These are phyloP conservation scores for Sarocladiaceae sp. DNA, from an alignment of 2,329 filamentous ascomycete species.

Conservation along the genomic window DNA sequence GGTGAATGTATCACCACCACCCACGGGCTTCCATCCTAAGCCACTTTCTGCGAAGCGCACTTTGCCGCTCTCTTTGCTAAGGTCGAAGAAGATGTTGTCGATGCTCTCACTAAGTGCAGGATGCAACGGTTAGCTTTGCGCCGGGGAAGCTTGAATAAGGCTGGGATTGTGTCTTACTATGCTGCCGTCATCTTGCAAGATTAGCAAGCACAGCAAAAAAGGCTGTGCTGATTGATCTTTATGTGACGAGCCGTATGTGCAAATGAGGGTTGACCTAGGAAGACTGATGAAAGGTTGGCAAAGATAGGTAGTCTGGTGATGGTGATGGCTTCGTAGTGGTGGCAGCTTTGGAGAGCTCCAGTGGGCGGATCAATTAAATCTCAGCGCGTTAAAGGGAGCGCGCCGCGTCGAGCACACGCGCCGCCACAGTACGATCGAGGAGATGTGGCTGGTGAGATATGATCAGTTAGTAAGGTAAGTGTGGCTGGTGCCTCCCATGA, in stretches of 20 bases:
- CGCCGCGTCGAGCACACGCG: neutral
- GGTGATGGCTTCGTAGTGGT: neutral
- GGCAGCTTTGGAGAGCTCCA: constrained; percentile 1
- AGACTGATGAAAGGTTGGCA: neutral
- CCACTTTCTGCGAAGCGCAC: constrained; percentile 93
- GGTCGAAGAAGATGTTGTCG: constrained; percentile 93
- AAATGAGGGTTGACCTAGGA: too few relatives aligned
- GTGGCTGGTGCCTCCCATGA: neutral
- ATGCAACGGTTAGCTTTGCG: constrained; percentile 13
- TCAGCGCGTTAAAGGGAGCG: constrained; percentile 7
- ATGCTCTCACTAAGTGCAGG: constrained; percentile 69
- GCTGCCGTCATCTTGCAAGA: constrained; percentile 5
- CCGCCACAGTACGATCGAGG: neutral
- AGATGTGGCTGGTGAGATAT: neutral
- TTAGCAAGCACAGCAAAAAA: neutral
- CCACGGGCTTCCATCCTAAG: constrained; percentile 89
- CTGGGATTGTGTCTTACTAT: neutral
- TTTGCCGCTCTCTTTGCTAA: constrained; percentile 88
- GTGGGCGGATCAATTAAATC: constrained; percentile 9
- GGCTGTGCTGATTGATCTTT: neutral
- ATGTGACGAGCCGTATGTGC: constrained; percentile 2
- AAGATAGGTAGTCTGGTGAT: neutral
- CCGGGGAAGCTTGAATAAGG: neutral
- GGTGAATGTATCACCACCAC: constrained; percentile 88
- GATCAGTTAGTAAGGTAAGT: too few relatives aligned